A percentile compares a stretch with the other conserved stretches of the same genome.
Conservation (phyloP, 148 eudicot species). For the Rhododendron henanense region DNA sequence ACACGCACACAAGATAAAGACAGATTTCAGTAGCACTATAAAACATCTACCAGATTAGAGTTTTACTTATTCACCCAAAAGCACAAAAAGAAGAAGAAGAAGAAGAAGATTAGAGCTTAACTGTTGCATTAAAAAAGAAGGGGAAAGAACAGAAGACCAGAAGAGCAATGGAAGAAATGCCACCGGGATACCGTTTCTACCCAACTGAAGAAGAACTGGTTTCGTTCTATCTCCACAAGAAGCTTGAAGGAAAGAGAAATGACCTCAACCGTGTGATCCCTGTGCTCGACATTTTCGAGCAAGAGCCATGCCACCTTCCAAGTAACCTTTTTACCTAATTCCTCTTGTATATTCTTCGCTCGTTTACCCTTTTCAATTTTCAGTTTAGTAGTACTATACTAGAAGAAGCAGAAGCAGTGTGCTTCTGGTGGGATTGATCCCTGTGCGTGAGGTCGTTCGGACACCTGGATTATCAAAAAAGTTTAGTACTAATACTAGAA, state of each 20-base stretch:
- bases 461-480: too few relatives aligned
- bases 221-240: slow-evolving; percentile 32
- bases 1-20: background rate
- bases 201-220: slow-evolving; percentile 47
- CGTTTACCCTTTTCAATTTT: background rate
- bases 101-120: too few relatives aligned
- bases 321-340: slow-evolving; percentile 5
- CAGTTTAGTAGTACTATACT: background rate
- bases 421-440: too few relatives aligned
- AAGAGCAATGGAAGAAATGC: slow-evolving; percentile 12
- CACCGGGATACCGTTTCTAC: slow-evolving; percentile 37
- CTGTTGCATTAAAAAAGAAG: background rate
- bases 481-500: too few relatives aligned
- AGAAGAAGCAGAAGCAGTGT: too few relatives aligned
- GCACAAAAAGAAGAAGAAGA: too few relatives aligned
- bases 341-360: background rate
- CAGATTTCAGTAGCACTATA: background rate
- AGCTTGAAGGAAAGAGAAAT: slow-evolving; percentile 16
- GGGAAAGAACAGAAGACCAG: background rate
- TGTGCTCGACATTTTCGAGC: slow-evolving; percentile 24
- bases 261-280: slow-evolving; percentile 33
- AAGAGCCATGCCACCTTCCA: slow-evolving; percentile 36
- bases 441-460: too few relatives aligned
- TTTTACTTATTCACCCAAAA: background rate
- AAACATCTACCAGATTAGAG: background rate